These are phyloP conservation scores for Musa beccarii DNA, from an alignment of 176 grass and related monocot species.

Conservation along the genomic window DNA sequence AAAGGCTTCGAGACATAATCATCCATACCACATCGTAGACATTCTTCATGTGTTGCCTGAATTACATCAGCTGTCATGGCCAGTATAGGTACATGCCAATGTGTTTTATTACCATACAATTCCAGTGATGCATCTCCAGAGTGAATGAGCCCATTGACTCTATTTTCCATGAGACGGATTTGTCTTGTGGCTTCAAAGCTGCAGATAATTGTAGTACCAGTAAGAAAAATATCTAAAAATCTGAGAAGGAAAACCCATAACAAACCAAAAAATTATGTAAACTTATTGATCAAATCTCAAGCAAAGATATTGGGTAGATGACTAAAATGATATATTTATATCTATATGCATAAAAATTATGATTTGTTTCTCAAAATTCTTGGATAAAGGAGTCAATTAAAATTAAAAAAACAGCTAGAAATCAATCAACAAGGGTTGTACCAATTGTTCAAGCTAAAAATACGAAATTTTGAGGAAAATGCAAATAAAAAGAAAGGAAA, in stretches of 20 bases:
- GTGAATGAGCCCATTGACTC: constrained; percentile 36
- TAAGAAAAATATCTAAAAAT: background rate
- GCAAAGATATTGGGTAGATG: background rate
- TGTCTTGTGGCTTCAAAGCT: background rate
- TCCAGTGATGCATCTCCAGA: constrained; percentile 22
- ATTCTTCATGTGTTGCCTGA: constrained; percentile 67
- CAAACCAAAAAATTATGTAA: background rate
- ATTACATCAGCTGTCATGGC: constrained; percentile 87
- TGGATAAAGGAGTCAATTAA: too few species aligned
- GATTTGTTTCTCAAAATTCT: too few species aligned
- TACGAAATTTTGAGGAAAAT: too few species aligned
- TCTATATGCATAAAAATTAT: too few species aligned
- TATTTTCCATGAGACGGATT: constrained; percentile 25
- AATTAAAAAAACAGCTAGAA: too few species aligned
- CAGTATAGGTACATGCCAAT: constrained; percentile 64
- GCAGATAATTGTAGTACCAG: background rate
- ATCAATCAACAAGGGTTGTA: too few species aligned
- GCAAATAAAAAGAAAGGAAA: too few species aligned
- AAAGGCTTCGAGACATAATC: constrained; percentile 78
- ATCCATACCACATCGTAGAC: constrained; percentile 61
- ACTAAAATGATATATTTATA: too few species aligned
- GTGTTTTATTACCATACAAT: constrained; percentile 19
- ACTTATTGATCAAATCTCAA: background rate
- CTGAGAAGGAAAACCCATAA: background rate
- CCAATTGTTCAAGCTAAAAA: too few species aligned